Conservation (phyloP, 495 filamentous ascomycete genomes). For the Collariella sp. region DNA sequence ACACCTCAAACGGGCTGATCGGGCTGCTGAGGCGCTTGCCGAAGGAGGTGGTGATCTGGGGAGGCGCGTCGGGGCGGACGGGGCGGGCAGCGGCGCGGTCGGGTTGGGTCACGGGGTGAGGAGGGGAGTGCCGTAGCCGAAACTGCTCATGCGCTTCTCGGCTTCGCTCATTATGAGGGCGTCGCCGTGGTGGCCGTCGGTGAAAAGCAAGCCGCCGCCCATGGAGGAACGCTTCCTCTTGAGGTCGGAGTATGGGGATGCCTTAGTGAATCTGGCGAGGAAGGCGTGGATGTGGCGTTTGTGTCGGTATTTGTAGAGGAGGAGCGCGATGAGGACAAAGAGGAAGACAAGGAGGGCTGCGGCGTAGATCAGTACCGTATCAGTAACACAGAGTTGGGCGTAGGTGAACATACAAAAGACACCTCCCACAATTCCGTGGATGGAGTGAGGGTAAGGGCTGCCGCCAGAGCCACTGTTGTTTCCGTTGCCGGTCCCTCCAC, state of each 20-base stretch:
- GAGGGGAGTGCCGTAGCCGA: constrained; percentile 16
- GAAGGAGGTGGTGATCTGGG: not conserved
- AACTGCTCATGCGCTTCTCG: constrained; percentile 11
- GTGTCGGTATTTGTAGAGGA: constrained; percentile 24
- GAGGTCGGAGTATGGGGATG: constrained; percentile 15
- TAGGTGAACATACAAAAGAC: constrained; percentile 16
- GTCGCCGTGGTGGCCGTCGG: constrained; percentile 15
- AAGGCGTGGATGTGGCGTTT: constrained; percentile 18
- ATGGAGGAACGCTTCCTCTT: constrained; percentile 25
- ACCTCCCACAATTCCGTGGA: constrained; percentile 19
- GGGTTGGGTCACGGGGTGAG: constrained; percentile 9
- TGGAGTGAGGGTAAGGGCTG: constrained; percentile 1
- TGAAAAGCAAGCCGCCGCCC: constrained; percentile 22
- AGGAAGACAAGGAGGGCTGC: constrained; percentile 21
- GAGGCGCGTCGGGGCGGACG: not conserved
- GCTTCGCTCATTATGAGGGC: not conserved
- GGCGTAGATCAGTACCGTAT: not conserved
- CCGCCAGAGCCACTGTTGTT: not conserved
- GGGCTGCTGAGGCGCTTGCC: constrained; percentile 2
- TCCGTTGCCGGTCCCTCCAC: not conserved
- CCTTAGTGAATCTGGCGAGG: constrained; percentile 20
- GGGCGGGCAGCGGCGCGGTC: not conserved
- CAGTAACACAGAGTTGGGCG: not conserved
- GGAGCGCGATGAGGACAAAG: constrained; percentile 18
- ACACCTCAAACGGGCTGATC: constrained; percentile 9